Base-by-base conservation (phyloP, 139 green algal species). In the Edaphochlamys debaryana region DNA sequence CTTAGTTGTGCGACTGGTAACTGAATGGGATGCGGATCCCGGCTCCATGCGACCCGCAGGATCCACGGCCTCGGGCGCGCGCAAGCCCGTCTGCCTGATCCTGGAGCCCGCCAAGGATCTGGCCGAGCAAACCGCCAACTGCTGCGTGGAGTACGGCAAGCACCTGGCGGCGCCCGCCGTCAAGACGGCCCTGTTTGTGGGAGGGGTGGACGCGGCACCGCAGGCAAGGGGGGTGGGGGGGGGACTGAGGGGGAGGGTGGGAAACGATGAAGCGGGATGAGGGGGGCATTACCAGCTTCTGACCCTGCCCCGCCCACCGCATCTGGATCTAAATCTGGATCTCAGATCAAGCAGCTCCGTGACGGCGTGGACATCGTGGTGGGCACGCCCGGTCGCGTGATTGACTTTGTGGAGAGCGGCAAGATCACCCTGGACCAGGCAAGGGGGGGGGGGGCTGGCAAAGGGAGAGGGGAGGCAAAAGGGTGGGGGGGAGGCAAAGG, bases 101-200 rank as follows among this genome's bases (percentile, higher is more conserved):
- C 86, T 98, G 41, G 94, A 97, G 86, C 95, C 86, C 34, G 84
- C 86, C 89, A n/a, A 84, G 17, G 95, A 98, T 72, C 90, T 98
- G 50, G 94, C 95, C 3, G 93, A 98, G 87, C 95, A 98, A 80
- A 96, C 93, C n/a, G 80, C 92, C 68, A 85, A 92, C 42, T 89
- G 83, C 45, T 80, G 97, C 41, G 37, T 29, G 27, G 37, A 74
- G 15, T 95, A 95, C 37, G 56, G 37, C 23, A 90, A 87, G 73
- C 77, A 94, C 85, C 86, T 98, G 40, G 29, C 29, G 3, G 48
- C 84, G 25, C 92, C 93, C 0, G 32, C 36, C 0, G 50, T 98
- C 36, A 30, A 78, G 6, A 82, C 56, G 4, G 90, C 79, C 67
- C 87, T 96, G 84, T 72, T 96, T 0, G 89, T 96, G 72, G 94